phyloP scores from a whole-genome alignment of 306 rosid genomes.

The Inga laurina region DNA sequence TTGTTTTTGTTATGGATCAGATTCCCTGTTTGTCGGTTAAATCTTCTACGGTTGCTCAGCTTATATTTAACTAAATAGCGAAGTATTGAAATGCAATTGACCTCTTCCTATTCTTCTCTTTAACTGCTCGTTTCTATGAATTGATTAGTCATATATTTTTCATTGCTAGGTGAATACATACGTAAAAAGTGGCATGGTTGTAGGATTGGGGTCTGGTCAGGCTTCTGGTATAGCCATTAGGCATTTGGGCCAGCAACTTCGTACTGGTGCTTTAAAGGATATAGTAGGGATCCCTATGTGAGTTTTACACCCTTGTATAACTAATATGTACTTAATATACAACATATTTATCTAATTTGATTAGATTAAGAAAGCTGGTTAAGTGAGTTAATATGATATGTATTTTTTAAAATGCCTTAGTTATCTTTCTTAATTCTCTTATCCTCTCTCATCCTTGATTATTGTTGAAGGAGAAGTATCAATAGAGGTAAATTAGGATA shows the following conservation, averaged over 20 bases:
- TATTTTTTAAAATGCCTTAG: no score
- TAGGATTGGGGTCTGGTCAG: constrained; percentile 85
- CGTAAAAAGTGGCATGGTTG: constrained; percentile 77
- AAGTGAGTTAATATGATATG: no score
- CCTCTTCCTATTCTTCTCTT: not conserved
- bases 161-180: constrained; percentile 72
- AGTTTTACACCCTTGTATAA: constrained; percentile 37
- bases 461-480: no score
- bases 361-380: no score
- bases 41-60: not conserved
- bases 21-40: constrained; percentile 14
- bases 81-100: not conserved
- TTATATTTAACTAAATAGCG: not conserved
- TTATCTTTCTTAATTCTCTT: no score
- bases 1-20: constrained; percentile 10
- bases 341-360: no score
- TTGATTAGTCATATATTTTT: constrained; percentile 12
- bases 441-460: no score
- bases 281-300: constrained; percentile 85
- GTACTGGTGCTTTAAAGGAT: constrained; percentile 67
- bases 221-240: constrained; percentile 84
- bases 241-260: constrained; percentile 85
- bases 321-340: no score
- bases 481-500: no score
- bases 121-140: not conserved